phyloP scores from a whole-genome alignment of 768 basidiomycete genomes.

The Lactarius hatsudake region DNA sequence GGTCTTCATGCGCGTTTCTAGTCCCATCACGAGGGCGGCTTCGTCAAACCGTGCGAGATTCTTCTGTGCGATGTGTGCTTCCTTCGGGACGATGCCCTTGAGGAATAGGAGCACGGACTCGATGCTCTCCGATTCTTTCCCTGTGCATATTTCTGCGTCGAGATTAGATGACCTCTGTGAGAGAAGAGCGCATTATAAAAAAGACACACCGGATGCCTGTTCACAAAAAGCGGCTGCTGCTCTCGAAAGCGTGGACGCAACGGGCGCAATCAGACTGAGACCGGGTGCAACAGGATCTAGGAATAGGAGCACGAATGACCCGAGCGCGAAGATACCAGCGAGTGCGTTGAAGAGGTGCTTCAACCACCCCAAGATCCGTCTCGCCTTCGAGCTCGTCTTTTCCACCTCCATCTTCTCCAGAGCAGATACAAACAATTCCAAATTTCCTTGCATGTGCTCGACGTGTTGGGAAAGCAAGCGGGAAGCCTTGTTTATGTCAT shows the following conservation, averaged over 20 bases:
- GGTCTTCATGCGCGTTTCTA: no score
- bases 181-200: no score
- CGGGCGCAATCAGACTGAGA: no score
- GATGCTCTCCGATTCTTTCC: slow-evolving; percentile 12
- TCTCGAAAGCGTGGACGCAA: slow-evolving; percentile 11
- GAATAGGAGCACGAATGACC: not conserved
- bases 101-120: slow-evolving; percentile 2
- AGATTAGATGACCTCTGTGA: not conserved
- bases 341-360: slow-evolving; percentile 10
- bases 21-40: no score
- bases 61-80: no score
- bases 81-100: no score
- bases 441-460: not conserved
- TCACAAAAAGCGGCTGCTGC: not conserved
- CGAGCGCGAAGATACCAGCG: slow-evolving; percentile 1
- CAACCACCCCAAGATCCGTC: slow-evolving; percentile 15
- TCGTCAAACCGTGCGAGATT: no score
- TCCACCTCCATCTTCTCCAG: slow-evolving; percentile 14
- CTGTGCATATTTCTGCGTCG: slow-evolving; percentile 8
- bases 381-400: not conserved
- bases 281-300: not conserved
- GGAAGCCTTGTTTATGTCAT: slow-evolving; percentile 10
- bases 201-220: slow-evolving; percentile 2
- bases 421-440: not conserved
- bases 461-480: slow-evolving; percentile 1